Base-by-base conservation (phyloP, 2,329 filamentous ascomycete species). In the Alternaria arborescens region DNA sequence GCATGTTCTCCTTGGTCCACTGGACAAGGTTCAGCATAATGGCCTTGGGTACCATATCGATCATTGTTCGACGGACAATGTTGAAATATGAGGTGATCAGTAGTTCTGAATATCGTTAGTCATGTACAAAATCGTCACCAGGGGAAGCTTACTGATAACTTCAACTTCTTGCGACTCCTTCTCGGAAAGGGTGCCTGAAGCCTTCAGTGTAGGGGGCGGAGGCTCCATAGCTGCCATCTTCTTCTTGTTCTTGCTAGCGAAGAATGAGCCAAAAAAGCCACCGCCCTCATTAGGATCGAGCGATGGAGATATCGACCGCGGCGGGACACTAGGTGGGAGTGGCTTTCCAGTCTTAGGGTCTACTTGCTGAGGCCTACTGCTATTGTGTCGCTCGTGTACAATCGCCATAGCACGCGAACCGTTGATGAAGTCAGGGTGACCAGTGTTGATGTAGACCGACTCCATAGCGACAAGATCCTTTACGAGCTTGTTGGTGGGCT, bases 141-240 rank as follows among this genome's bases (percentile, higher is more conserved):
- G 16, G 14, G 28, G 11, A 10, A 14, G 42, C 91, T 73, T 86
- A 95, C 92, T 99, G 77, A 99, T 99, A 64, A 99, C 94, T 82
- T 99, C 95, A 47, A 99, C 95, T 80, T 99, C 95, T 66, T 97
- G 92, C 61, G 89, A 90, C 79, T 99, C 95, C 63, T 95, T 93
- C 82, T 99, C 95, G 5, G 92, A 97, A 40, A 99, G 84, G 26
- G 90, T 97, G 42, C 95, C 94, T 3, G 93, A 97, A 34, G 95
- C 95, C 84, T 97, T 99, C 59, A 99, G 88, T 42, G 89, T 94
- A 30, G 95, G 88, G 64, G 95, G 95, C 40, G 95, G 95, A 14
- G 95, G 86, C 79, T 99, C 95, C 95, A 99, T 99, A 48, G 94
- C 94, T n/a, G 95, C 95, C 82, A 97, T 96, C 90, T 97, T 98